phyloP scores from a whole-genome alignment of 305 asterid genomes.

The Fraxinus floribunda region DNA sequence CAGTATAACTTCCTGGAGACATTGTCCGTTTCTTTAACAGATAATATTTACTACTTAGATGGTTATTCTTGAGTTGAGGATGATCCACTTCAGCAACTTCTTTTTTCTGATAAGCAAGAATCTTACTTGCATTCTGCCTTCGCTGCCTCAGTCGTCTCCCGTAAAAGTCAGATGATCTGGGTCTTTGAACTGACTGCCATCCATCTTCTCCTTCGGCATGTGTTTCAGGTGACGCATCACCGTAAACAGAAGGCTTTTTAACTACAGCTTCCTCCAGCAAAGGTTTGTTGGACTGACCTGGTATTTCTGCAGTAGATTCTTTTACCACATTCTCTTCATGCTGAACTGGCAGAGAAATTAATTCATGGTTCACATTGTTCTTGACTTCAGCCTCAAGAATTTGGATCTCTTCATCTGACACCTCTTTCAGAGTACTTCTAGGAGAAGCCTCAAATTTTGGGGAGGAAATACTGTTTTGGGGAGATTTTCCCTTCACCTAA shows the following conservation, averaged over 20 bases:
- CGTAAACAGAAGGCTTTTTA: conserved; percentile 31
- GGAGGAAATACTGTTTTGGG: conserved; percentile 45
- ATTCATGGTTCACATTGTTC: conserved; percentile 28
- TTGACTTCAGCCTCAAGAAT: conserved; percentile 43
- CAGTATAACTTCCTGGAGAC: conserved; percentile 71
- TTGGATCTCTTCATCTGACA: conserved; percentile 48
- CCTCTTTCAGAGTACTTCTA: conserved; percentile 44
- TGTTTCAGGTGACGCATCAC: conserved; percentile 50
- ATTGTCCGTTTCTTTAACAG: conserved; percentile 63
- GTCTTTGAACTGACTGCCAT: conserved; percentile 96
- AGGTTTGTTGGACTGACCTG: conserved; percentile 40
- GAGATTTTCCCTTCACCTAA: conserved; percentile 72
- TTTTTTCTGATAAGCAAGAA: conserved; percentile 67
- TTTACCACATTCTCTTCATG: conserved; percentile 41
- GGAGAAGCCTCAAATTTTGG: conserved; percentile 49
- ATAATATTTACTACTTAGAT: conserved; percentile 63
- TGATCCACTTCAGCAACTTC: conserved; percentile 71
- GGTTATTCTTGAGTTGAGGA: conserved; percentile 55
- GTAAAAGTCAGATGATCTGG: conserved; percentile 73
- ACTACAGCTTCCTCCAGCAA: conserved; percentile 39
- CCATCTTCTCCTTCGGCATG: conserved; percentile 89
- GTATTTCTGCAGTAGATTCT: conserved; percentile 38
- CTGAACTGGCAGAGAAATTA: conserved; percentile 40
- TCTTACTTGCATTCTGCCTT: conserved; percentile 57
- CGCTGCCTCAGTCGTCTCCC: conserved; percentile 78